Evolutionary conservation across 1,284 basidiomycete species (phyloP), one percentile per base, ranked within the genome.

Genomic region (Ustilago curta): DNA sequence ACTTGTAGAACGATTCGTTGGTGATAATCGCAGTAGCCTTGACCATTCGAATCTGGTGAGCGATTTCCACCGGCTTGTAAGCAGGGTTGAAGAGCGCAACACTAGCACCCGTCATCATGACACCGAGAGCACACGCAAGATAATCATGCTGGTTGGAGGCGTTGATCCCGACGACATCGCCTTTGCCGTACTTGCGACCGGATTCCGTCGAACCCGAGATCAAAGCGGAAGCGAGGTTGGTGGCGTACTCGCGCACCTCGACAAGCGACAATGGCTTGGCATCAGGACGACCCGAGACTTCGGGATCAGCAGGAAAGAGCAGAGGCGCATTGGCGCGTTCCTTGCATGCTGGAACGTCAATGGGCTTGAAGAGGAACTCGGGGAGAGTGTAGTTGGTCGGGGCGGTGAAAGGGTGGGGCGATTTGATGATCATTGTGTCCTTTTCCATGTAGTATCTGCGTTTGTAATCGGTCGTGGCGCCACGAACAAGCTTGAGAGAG

Each of bases 121-220:
- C 59, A 44, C 78, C 83, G 11, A 84, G 69, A 4, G 75, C 78
- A 16, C 62, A 74, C 9, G 76, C 58, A 5, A 78, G 55, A 48
- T 83, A 84, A 52, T 84, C 83, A 59, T 84, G 80, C 59, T 82
- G 79, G 59, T 81, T 82, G 42, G 75, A 50, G 7, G 78, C 66
- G 42, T 74, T 80, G 62, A 83, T 64, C 27, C 64, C 68, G 23
- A 80, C 63, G 11, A 83, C 79, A 49, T 83, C 77, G 27, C 76
- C 78, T 44, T 68, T 71, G 23, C 68, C 52, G 59, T 80, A 82
- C 37, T 75, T 66, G 48, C 64, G 62, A 42, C 63, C 75, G 25
- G 66, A 66, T 47, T 61, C 69, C 16, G 68, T 57, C 6, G 68
- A 63, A 4, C 60, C 65, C 3, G 78, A 69, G 29, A 79, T 62